Conservation (phyloP, 345 rosid species). For the Mangifera indica region DNA sequence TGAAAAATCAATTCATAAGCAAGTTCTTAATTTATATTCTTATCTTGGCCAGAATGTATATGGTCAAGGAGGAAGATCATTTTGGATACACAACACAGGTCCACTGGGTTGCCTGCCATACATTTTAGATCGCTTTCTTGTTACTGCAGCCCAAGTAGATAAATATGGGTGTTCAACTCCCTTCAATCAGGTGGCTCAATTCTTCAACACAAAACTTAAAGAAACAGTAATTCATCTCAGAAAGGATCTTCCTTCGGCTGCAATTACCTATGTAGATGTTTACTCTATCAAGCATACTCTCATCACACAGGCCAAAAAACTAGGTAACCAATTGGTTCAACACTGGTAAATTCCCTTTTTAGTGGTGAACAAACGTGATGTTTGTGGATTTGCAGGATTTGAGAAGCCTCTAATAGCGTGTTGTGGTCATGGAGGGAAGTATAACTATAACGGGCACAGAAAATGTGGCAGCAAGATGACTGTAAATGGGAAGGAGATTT, state of each 20-base stretch:
- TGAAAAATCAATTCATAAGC: background rate
- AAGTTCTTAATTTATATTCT: background rate
- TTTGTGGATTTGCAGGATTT: conserved; percentile 38
- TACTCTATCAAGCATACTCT: conserved; percentile 59
- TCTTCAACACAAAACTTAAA: conserved; percentile 44
- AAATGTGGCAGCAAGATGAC: conserved; percentile 49
- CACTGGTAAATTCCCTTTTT: background rate
- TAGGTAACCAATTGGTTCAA: conserved; percentile 31
- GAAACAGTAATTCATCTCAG: conserved; percentile 40
- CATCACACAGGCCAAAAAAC: conserved; percentile 45
- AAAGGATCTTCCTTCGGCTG: conserved; percentile 49
- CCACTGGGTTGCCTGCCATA: conserved; percentile 73
- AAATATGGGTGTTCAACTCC: conserved; percentile 65
- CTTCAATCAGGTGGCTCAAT: conserved; percentile 58
- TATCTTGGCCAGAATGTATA: conserved; percentile 39
- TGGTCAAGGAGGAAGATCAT: conserved; percentile 62
- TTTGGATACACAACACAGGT: conserved; percentile 85
- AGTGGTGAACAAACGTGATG: background rate
- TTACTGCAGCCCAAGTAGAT: no score
- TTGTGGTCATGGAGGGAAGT: conserved; percentile 77
- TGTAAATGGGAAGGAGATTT: conserved; percentile 43
- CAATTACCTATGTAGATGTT: conserved; percentile 62
- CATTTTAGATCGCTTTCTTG: conserved; percentile 42
- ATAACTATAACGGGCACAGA: conserved; percentile 44
- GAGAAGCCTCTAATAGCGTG: conserved; percentile 49